A percentile compares a stretch with the other conserved stretches of the same genome.
phyloP scores from a whole-genome alignment of 2,329 filamentous ascomycete species.

The Cordyceps farinosa region DNA sequence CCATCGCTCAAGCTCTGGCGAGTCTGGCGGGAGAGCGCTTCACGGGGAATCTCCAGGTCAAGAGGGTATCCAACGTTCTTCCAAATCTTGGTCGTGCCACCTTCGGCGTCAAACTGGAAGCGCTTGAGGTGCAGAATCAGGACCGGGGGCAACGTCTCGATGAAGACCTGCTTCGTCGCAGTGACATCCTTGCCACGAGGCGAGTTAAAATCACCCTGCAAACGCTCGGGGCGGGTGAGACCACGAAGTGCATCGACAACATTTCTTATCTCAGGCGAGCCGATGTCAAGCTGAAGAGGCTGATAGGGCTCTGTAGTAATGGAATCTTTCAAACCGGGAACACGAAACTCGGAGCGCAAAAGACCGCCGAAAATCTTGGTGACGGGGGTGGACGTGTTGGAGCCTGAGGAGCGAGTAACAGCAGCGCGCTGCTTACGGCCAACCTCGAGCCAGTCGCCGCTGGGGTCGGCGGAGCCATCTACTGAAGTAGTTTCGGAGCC shows the following conservation, averaged over 20 bases:
- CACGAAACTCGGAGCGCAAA: constrained; percentile 81
- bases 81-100: constrained; percentile 95
- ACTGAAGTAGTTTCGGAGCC: constrained; percentile 27
- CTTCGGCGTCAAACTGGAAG: constrained; percentile 88
- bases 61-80: constrained; percentile 96
- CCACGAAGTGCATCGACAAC: constrained; percentile 88
- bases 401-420: constrained; percentile 80
- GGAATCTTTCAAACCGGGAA: constrained; percentile 82
- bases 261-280: constrained; percentile 78
- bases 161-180: constrained; percentile 91
- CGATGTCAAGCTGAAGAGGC: constrained; percentile 91
- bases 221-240: constrained; percentile 75
- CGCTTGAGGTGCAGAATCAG: constrained; percentile 94
- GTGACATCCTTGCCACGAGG: constrained; percentile 70
- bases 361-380: constrained; percentile 94
- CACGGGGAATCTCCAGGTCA: constrained; percentile 88
- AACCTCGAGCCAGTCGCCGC: constrained; percentile 79
- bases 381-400: constrained; percentile 72
- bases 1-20: constrained; percentile 59
- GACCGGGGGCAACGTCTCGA: constrained; percentile 85
- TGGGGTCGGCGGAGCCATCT: constrained; percentile 31
- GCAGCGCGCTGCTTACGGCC: constrained; percentile 86
- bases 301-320: constrained; percentile 93
- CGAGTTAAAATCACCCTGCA: constrained; percentile 81
- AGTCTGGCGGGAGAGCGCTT: constrained; percentile 76